Base-by-base conservation (phyloP, 495 filamentous ascomycete genomes). In the Terfezia claveryi region DNA sequence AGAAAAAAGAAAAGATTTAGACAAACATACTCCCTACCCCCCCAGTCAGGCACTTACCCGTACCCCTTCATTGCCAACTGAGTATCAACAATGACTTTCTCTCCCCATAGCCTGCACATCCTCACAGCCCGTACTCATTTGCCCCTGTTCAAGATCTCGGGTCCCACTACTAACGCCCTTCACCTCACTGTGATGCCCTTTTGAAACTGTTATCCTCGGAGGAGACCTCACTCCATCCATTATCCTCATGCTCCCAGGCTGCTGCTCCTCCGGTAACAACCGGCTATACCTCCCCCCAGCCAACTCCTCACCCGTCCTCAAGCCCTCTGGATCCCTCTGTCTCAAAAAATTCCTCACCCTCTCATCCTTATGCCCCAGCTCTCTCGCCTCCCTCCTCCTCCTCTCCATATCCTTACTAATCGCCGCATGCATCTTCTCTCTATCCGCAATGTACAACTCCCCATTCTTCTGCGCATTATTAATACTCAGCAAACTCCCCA, bases 401-500 rank as follows among this genome's bases (percentile, higher is more conserved):
- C 55, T 63, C 56, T 36, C 23, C 38, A 65, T 36, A 23, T 65
- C 63, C 10, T 27, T 55, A 16, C 56, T 52, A 23, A 66, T 52
- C 49, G 50, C 52, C 44, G 51, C 56, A 54, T 55, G 56, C 44
- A 23, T 53, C 8, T 36, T 46, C 27, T 66, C 60, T 37, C 52
- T 55, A 38, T 64, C 27, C 10, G 62, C 63, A 23, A 62, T 23
- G 14, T 59, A 55, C 20, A 50, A 38, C 17, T 61, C 37, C 2
- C 63, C 59, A 49, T 53, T 60, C 11, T 23, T 27, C 36, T 54
- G 61, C 12, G 61, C 64, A 58, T 65, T 53, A 10, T 38, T 58
- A 10, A 66, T 41, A 51, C 62, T 65, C 38, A 58, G 56, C 8
- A 61, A 37, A 2, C 56, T 73, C 0, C 83, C 87, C 11, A 88